Conservation (phyloP, 78 protist genomes). For the Bodo saltans region DNA sequence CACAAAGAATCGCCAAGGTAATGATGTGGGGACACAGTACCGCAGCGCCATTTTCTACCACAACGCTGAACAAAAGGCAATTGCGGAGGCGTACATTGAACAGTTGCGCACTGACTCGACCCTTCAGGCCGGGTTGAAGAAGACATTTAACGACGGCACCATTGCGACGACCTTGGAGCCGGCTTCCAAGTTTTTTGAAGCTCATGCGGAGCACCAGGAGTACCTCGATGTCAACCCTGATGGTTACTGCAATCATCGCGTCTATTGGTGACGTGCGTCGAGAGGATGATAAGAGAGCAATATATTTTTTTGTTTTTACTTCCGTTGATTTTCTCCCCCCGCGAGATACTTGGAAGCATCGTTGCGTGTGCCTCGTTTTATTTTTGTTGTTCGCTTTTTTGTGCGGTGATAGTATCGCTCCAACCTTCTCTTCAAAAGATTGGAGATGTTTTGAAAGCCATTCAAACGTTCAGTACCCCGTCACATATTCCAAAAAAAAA, state of each 20-base stretch:
- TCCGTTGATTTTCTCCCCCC: too few species aligned
- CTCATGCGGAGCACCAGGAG: conserved; percentile 21
- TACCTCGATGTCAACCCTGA: conserved; percentile 45
- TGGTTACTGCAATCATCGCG: conserved; percentile 23
- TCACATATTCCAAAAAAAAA: too few species aligned
- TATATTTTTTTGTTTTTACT: too few species aligned
- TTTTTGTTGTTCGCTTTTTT: too few species aligned
- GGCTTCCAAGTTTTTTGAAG: conserved; percentile 19
- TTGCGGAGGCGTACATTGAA: conserved; percentile 30
- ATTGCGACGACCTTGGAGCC: conserved; percentile 18
- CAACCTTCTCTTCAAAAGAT: too few species aligned
- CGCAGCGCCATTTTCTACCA: conserved; percentile 63
- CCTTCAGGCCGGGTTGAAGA: not conserved
- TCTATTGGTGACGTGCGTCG: too few species aligned
- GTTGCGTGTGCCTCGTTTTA: too few species aligned
- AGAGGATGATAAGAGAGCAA: too few species aligned
- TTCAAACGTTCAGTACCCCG: too few species aligned
- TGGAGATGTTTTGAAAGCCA: too few species aligned
- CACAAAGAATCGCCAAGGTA: conserved; percentile 71
- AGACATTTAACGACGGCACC: not conserved
- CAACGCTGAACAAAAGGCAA: conserved; percentile 49
- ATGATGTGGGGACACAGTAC: conserved; percentile 85
- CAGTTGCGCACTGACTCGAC: not conserved
- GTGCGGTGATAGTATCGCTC: too few species aligned
- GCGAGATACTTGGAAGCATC: too few species aligned